Conservation (phyloP, 768 basidiomycete species). For the Amanita subjunquillea region DNA sequence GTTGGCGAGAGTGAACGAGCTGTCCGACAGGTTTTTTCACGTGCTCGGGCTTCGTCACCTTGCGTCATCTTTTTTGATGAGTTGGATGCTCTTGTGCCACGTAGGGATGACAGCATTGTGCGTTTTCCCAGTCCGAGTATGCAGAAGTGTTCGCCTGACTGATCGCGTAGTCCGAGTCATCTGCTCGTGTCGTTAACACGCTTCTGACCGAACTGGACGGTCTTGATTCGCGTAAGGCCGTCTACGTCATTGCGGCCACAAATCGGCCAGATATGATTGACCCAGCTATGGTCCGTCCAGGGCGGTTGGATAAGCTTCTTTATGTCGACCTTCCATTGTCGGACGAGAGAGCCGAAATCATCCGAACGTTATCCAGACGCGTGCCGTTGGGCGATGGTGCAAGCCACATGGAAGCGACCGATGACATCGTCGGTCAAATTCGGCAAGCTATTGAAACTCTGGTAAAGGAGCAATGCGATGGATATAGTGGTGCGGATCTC, state of each 20-base stretch:
- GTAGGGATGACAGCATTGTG: constrained; percentile 84
- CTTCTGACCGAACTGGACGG: constrained; percentile 92
- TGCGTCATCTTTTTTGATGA: constrained; percentile 97
- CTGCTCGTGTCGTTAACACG: constrained; percentile 88
- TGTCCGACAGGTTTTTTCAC: constrained; percentile 87
- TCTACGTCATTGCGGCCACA: constrained; percentile 92
- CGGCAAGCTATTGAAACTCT: constrained; percentile 29
- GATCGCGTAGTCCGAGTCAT: constrained; percentile 70
- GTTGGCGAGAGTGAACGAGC: constrained; percentile 96
- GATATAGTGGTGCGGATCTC: constrained; percentile 88
- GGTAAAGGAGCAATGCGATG: constrained; percentile 59
- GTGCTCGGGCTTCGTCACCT: constrained; percentile 88
- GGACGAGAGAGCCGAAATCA: constrained; percentile 73
- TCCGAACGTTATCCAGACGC: constrained; percentile 61
- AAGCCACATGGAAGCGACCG: constrained; percentile 2
- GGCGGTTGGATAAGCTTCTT: constrained; percentile 85
- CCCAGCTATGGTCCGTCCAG: constrained; percentile 96
- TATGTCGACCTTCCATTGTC: constrained; percentile 82
- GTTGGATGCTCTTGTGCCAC: constrained; percentile 83
- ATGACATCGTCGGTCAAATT: constrained; percentile 9
- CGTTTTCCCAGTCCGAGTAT: constrained; percentile 13
- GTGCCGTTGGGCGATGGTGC: constrained; percentile 46
- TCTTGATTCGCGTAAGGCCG: constrained; percentile 73
- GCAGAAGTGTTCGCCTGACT: not conserved
- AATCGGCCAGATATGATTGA: constrained; percentile 97